phyloP scores from a whole-genome alignment of 768 basidiomycete species.

The Gelatoporia subvermispora region DNA sequence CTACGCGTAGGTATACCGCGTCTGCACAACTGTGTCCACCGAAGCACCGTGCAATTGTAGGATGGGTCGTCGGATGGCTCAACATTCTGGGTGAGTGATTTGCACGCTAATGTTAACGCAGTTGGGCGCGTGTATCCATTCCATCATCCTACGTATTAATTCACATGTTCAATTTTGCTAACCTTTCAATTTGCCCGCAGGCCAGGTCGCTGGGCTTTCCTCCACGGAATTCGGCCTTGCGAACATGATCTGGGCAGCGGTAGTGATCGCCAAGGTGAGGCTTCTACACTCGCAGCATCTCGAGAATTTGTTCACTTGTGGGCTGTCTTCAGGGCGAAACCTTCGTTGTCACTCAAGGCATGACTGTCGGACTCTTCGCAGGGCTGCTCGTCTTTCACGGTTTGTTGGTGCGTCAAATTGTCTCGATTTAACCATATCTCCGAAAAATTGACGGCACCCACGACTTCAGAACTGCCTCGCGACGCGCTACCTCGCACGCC shows the following conservation, averaged over 20 bases:
- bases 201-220: constrained; percentile 81
- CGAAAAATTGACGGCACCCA: not conserved
- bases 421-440: not conserved
- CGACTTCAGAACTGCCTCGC: constrained; percentile 56
- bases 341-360: constrained; percentile 60
- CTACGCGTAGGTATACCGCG: constrained; percentile 60
- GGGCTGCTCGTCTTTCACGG: constrained; percentile 79
- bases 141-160: too few relatives aligned
- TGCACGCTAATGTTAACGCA: not conserved
- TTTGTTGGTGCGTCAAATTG: constrained; percentile 53
- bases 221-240: constrained; percentile 82
- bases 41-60: constrained; percentile 62
- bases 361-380: constrained; percentile 72
- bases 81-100: constrained; percentile 60
- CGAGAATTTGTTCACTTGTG: constrained; percentile 1
- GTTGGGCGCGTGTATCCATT: not conserved
- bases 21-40: constrained; percentile 70
- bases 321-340: constrained; percentile 41
- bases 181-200: constrained; percentile 28
- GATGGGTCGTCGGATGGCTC: constrained; percentile 80
- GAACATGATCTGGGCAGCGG: constrained; percentile 78
- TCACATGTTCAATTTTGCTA: too few relatives aligned
- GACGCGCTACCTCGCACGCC: constrained; percentile 66
- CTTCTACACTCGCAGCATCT: constrained; percentile 12
- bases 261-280: constrained; percentile 48